phyloP scores from a whole-genome alignment of 768 basidiomycete species.

The Calvatia gigantea region DNA sequence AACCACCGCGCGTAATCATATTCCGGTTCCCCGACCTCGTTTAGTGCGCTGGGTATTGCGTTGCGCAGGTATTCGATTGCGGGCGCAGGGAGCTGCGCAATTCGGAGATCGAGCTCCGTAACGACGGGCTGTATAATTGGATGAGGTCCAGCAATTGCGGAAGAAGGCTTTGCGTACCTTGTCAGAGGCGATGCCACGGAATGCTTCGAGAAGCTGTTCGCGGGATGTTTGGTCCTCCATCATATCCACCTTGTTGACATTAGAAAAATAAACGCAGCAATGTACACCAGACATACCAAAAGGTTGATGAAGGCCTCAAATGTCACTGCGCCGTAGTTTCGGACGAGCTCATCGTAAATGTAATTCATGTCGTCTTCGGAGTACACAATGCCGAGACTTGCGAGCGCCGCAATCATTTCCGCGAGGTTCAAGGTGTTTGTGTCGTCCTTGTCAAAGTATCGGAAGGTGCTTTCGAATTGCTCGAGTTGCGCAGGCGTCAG shows the following conservation, averaged over 20 bases:
- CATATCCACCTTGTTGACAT: conserved; percentile 72
- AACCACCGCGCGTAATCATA: conserved; percentile 86
- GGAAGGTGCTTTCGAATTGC: conserved; percentile 95
- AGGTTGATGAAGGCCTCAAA: conserved; percentile 95
- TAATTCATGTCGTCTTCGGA: conserved; percentile 86
- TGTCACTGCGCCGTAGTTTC: conserved; percentile 83
- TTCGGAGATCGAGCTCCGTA: conserved; percentile 86
- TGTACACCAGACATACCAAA: conserved; percentile 50
- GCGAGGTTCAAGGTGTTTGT: conserved; percentile 81
- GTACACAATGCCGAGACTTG: conserved; percentile 92
- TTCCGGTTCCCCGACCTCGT: conserved; percentile 57
- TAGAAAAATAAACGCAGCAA: background rate
- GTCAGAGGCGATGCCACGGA: conserved; percentile 86
- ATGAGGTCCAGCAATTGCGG: background rate
- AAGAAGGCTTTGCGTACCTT: conserved; percentile 52
- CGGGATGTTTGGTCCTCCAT: conserved; percentile 93
- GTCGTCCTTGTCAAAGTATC: conserved; percentile 94
- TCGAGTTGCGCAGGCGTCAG: conserved; percentile 94
- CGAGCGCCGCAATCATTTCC: conserved; percentile 92
- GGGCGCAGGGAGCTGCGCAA: conserved; percentile 73
- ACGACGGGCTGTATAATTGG: conserved; percentile 67
- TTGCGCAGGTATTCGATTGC: conserved; percentile 81
- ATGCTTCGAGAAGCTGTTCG: conserved; percentile 89
- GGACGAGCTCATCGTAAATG: conserved; percentile 75
- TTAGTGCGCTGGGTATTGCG: conserved; percentile 64